Percentiles rank a stretch among this genome's conserved stretches.
Evolutionary conservation across 208 protist species (phyloP).

Genomic region (Wallacemonas sp.): DNA sequence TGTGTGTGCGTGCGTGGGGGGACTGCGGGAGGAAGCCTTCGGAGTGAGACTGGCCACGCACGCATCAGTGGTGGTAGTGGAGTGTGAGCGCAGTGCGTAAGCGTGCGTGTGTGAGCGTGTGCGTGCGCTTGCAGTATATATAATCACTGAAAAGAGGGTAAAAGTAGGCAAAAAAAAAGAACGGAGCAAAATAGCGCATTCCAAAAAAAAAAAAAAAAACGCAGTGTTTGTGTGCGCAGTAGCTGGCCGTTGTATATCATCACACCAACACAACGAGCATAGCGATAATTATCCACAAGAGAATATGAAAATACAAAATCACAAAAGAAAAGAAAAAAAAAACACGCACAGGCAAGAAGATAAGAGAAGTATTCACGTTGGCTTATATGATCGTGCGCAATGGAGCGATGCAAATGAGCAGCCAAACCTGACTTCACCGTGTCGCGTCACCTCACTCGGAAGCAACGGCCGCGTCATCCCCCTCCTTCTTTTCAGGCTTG

Average conservation of each 20-base stretch:
- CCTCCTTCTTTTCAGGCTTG: neutral
- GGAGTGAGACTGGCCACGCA: too few species aligned
- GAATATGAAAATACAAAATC: neutral
- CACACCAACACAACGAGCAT: too few species aligned
- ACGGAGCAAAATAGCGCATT: slow-evolving; percentile 14
- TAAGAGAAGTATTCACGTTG: neutral
- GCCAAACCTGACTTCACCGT: too few species aligned
- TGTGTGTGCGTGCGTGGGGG: neutral
- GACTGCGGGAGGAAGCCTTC: too few species aligned
- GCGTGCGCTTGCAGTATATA: neutral
- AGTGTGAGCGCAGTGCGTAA: neutral
- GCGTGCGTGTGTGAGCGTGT: neutral
- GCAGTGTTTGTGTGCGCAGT: neutral
- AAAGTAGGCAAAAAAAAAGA: neutral
- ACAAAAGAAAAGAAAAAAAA: slow-evolving; percentile 15
- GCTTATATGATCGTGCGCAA: too few species aligned
- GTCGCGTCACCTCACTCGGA: too few species aligned
- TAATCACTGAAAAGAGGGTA: neutral
- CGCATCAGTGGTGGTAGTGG: too few species aligned
- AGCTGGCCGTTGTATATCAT: too few species aligned
- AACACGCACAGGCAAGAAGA: neutral
- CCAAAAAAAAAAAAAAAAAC: slow-evolving; percentile 10
- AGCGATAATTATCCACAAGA: neutral
- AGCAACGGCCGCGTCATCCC: too few species aligned
- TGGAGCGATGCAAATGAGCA: too few species aligned